Conservation (phyloP, 2,329 filamentous ascomycete genomes). For the Apiospora saccharicola region DNA sequence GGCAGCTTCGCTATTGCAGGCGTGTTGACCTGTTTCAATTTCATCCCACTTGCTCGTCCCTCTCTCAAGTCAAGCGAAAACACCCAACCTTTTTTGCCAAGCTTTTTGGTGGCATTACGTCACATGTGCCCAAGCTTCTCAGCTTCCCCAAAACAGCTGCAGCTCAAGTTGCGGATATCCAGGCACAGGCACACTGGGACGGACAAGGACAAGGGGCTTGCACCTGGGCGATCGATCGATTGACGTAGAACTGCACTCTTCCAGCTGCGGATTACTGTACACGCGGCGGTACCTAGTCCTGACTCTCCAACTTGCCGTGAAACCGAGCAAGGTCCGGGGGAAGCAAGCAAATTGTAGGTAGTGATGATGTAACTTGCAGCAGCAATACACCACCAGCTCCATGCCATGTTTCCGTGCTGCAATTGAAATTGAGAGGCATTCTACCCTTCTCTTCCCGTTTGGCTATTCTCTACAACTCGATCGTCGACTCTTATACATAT, state of each 20-base stretch:
- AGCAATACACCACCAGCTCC: not conserved
- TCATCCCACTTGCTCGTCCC: not conserved
- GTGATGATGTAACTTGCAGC: slow-evolving; percentile 5
- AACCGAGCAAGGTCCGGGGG: slow-evolving; percentile 15
- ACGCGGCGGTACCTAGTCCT: not conserved
- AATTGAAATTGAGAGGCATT: slow-evolving; percentile 3
- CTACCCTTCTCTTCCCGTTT: not conserved
- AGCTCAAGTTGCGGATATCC: slow-evolving; percentile 12
- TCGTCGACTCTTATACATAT: not conserved
- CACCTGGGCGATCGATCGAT: slow-evolving; percentile 16
- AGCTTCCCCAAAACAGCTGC: not conserved
- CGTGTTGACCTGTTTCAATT: not conserved
- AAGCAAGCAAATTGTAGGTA: not conserved
- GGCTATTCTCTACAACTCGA: not conserved
- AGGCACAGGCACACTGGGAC: not conserved
- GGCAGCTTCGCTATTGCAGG: not conserved
- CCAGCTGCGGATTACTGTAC: not conserved
- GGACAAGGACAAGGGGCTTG: not conserved
- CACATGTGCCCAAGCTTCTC: not conserved
- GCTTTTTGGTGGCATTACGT: not conserved
- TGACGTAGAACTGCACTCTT: not conserved
- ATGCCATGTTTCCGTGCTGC: slow-evolving; percentile 4
- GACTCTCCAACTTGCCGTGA: not conserved
- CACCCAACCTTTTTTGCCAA: not conserved
- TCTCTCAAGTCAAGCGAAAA: not conserved